These are phyloP conservation scores for Auriscalpium orientale DNA, from an alignment of 768 basidiomycete species.

Conservation along the genomic window DNA sequence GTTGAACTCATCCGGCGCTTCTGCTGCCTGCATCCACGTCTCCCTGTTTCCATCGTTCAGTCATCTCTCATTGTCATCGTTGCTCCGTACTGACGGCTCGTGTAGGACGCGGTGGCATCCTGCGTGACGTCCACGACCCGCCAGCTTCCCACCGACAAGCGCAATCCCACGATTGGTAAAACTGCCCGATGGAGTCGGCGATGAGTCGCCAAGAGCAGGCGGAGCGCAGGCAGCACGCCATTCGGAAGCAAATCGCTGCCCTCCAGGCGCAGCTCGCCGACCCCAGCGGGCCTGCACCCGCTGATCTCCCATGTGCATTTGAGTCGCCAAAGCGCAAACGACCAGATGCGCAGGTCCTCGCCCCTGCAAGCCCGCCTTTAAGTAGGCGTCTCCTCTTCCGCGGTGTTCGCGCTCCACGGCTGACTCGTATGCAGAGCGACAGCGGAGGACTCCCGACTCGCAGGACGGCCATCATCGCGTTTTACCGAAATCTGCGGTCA, in stretches of 20 bases:
- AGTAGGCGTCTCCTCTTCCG: slow-evolving; percentile 34
- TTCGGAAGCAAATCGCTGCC: slow-evolving; percentile 46
- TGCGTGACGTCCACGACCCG: too few species aligned
- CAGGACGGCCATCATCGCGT: neutral
- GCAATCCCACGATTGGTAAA: neutral
- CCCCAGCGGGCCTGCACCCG: slow-evolving; percentile 18
- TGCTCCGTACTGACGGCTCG: too few species aligned
- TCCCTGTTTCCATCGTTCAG: too few species aligned
- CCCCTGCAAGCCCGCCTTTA: slow-evolving; percentile 59
- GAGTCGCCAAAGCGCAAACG: slow-evolving; percentile 44
- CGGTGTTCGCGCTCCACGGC: too few species aligned
- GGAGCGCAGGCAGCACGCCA: slow-evolving; percentile 35
- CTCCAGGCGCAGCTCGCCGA: slow-evolving; percentile 49
- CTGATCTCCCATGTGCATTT: slow-evolving; percentile 2
- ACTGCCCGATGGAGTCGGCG: slow-evolving; percentile 46
- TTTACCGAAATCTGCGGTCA: neutral
- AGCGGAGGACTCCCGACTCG: neutral
- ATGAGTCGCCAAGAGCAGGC: slow-evolving; percentile 33
- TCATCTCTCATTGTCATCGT: too few species aligned
- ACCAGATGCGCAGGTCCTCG: slow-evolving; percentile 31
- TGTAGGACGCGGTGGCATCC: too few species aligned
- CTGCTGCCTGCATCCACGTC: too few species aligned
- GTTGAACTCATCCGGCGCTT: too few species aligned
- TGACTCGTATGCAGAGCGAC: neutral
- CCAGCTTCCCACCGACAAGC: too few species aligned